Evolutionary conservation across 306 rosid genomes (phyloP).

Genomic region (Rubus idaeus): DNA sequence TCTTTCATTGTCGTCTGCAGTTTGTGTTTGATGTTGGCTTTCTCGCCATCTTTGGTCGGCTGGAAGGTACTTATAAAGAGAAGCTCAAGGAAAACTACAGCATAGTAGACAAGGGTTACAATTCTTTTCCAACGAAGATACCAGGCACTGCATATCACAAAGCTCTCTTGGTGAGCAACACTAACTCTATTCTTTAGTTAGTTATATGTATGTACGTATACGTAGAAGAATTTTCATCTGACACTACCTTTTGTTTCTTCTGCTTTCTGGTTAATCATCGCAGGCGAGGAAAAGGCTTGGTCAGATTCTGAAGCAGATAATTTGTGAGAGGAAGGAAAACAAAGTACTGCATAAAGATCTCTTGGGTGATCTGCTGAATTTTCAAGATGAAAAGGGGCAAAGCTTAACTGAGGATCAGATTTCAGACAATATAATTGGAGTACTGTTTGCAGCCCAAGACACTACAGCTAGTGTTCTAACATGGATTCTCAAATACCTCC

Average conservation of each 20-base stretch:
- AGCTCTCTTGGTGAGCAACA: conserved; percentile 65
- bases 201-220: neutral
- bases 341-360: conserved; percentile 53
- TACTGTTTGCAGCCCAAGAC: conserved; percentile 91
- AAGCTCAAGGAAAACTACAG: conserved; percentile 63
- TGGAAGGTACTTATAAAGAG: conserved; percentile 54
- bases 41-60: conserved; percentile 65
- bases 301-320: conserved; percentile 60
- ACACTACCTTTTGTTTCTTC: neutral
- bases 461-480: conserved; percentile 89
- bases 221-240: neutral
- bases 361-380: conserved; percentile 58
- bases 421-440: conserved; percentile 91
- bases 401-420: conserved; percentile 56
- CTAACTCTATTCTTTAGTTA: neutral
- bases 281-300: conserved; percentile 77
- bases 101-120: conserved; percentile 83
- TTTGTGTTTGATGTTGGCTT: conserved; percentile 74
- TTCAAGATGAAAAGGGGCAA: conserved; percentile 50
- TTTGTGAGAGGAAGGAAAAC: conserved; percentile 62
- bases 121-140: conserved; percentile 64
- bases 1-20: conserved; percentile 39
- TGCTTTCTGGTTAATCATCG: neutral
- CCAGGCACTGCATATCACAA: conserved; percentile 79
- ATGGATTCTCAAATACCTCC: conserved; percentile 88